Evolutionary conservation across 441 rosid genomes (phyloP), one percentile per base, ranked within the genome.

Genomic region (Dalechampia spathulata): DNA sequence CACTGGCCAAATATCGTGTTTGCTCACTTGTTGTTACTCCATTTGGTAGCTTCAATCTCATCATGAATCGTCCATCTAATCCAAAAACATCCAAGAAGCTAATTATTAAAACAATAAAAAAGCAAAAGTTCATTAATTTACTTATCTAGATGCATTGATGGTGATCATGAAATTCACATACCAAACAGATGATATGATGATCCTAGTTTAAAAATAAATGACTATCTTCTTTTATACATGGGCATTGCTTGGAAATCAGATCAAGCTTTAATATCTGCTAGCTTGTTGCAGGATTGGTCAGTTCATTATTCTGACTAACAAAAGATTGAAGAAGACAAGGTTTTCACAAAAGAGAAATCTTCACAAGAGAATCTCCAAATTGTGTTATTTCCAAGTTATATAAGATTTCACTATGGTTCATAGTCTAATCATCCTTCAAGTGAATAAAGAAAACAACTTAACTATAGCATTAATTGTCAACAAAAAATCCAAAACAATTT

Each of bases 21-120:
- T 91, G 98, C 19, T 68, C 91, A 38, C 95, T 86, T 9, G 95
- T 91, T n/a, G 98, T 91, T 19, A 91, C 95, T 37, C 96, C 98
- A 68, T 91, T 88, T 40, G 98, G 98, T 47, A 88, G 77, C 79
- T 91, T 91, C 61, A 91, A 56, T 69, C 98, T 86, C 96, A 91
- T 91, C 98, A 91, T 91, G 70, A 91, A 91, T 67, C 93, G 76
- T 21, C 96, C 96, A 76, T 91, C 98, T 88, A 70, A 67, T 37
- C 63, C 65, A 40, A 19, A 70, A 42, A 43, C 38, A 52, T 36
- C 2, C 16, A 26, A 32, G 15, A 27, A 20, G 22, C 23, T 19
- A 58, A 26, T 34, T 15, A 28, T 19, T 2, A 34, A 7, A 23
- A 45, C 3, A 53, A n/a, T n/a, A n/a, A n/a, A n/a, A n/a, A n/a